Conservation (phyloP, 768 basidiomycete species). For the Suillus weaverae region DNA sequence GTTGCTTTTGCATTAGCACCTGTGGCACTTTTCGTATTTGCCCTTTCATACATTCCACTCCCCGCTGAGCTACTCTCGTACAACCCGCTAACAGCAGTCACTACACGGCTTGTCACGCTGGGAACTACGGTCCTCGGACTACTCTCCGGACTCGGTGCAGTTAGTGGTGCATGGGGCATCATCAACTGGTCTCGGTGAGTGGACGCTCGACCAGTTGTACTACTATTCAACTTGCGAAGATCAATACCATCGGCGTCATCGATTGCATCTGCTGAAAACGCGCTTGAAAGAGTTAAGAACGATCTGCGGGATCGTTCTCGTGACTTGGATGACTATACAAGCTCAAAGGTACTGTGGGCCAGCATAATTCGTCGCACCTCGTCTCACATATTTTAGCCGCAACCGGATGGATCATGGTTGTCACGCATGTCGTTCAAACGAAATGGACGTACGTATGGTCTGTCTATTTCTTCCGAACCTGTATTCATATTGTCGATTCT, state of each 20-base stretch:
- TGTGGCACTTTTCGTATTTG: slow-evolving; percentile 54
- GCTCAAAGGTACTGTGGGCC: slow-evolving; percentile 25
- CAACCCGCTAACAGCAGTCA: slow-evolving; percentile 46
- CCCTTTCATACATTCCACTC: slow-evolving; percentile 67
- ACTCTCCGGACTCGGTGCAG: slow-evolving; percentile 77
- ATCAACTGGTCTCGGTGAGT: slow-evolving; percentile 4
- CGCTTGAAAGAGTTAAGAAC: slow-evolving; percentile 57
- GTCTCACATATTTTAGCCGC: slow-evolving; percentile 23
- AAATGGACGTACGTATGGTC: slow-evolving; percentile 28
- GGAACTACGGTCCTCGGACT: slow-evolving; percentile 79
- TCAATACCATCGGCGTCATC: slow-evolving; percentile 26
- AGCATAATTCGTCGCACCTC: slow-evolving; percentile 6
- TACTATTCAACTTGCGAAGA: slow-evolving; percentile 16
- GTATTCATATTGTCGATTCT: slow-evolving; percentile 5
- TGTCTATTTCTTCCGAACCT: slow-evolving; percentile 11
- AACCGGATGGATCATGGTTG: slow-evolving; percentile 27
- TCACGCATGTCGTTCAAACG: slow-evolving; percentile 32
- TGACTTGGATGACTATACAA: slow-evolving; percentile 24
- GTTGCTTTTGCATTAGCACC: slow-evolving; percentile 49
- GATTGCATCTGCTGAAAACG: slow-evolving; percentile 54
- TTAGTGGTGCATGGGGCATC: slow-evolving; percentile 59
- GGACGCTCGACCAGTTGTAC: not conserved
- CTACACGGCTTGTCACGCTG: slow-evolving; percentile 68
- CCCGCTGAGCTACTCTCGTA: slow-evolving; percentile 47
- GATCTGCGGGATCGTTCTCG: slow-evolving; percentile 46